phyloP scores from a whole-genome alignment of 495 filamentous ascomycete species.

The Aspergillus steynii region DNA sequence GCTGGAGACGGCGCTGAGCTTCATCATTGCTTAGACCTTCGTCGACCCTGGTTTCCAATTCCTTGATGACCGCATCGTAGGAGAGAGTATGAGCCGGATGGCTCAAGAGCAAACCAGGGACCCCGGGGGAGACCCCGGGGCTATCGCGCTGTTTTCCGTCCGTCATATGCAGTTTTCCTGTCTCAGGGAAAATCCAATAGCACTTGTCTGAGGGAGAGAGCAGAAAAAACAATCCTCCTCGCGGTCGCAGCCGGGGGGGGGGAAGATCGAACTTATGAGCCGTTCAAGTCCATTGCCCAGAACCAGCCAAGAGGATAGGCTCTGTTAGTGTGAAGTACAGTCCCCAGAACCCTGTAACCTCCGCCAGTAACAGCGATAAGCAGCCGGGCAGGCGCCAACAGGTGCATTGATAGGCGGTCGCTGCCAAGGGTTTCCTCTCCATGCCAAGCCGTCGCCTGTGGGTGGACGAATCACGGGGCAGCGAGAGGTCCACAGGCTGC shows the following conservation, averaged over 20 bases:
- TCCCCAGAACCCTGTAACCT: not conserved
- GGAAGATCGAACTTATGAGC: not conserved
- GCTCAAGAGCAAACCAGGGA: constrained; percentile 6
- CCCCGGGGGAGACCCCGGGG: not conserved
- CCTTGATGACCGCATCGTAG: constrained; percentile 50
- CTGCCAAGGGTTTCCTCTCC: not conserved
- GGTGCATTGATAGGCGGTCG: not conserved
- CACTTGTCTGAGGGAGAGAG: not conserved
- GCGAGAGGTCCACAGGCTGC: not conserved
- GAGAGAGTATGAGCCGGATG: constrained; percentile 66
- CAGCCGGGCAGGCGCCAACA: not conserved
- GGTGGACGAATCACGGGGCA: not conserved
- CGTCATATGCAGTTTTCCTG: constrained; percentile 4
- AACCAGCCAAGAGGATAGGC: not conserved
- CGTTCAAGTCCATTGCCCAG: not conserved
- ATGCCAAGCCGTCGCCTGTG: not conserved
- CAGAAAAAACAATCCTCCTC: not conserved
- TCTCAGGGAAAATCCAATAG: not conserved
- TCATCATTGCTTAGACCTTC: constrained; percentile 60
- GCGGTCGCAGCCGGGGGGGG: too few relatives aligned
- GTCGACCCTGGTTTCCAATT: constrained; percentile 58
- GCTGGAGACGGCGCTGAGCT: constrained; percentile 53
- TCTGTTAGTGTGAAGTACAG: not conserved
- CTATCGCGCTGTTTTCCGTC: constrained; percentile 3
- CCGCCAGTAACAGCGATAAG: not conserved